These are phyloP conservation scores for Phytophthora pini DNA, from an alignment of 352 stramenopile genomes.

Conservation along the genomic window DNA sequence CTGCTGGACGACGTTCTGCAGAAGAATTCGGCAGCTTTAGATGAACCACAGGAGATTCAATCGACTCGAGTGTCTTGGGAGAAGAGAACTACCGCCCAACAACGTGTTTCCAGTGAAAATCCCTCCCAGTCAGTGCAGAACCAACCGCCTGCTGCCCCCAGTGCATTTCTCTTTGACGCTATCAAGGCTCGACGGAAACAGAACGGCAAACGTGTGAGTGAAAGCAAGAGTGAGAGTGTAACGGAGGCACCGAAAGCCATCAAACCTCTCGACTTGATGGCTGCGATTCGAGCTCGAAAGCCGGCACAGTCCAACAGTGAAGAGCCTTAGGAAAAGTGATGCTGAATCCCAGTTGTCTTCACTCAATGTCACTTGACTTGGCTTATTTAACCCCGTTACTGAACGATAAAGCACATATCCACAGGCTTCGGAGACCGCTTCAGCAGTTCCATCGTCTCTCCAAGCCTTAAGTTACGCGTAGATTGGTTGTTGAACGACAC, in stretches of 20 bases:
- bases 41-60: conserved; percentile 1
- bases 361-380: conserved; percentile 33
- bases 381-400: conserved; percentile 41
- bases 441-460: conserved; percentile 85
- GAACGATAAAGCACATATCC: conserved; percentile 83
- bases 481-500: conserved; percentile 77
- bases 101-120: not conserved
- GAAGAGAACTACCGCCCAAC: conserved; percentile 14
- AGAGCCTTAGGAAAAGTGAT: conserved; percentile 4
- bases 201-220: conserved; percentile 7
- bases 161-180: conserved; percentile 52
- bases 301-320: conserved; percentile 20
- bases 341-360: conserved; percentile 19
- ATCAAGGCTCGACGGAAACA: conserved; percentile 52
- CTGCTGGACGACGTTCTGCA: conserved; percentile 47
- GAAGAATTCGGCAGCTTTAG: conserved; percentile 40
- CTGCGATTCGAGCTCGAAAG: conserved; percentile 68
- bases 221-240: conserved; percentile 2
- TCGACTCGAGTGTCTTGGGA: conserved; percentile 41
- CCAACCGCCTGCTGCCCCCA: conserved; percentile 25
- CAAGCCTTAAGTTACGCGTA: conserved; percentile 64
- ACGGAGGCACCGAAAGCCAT: not conserved
- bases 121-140: not conserved
- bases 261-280: conserved; percentile 58
- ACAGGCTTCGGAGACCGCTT: conserved; percentile 79